Evolutionary conservation across 768 basidiomycete species (phyloP).

Genomic region (Boletus sp.): DNA sequence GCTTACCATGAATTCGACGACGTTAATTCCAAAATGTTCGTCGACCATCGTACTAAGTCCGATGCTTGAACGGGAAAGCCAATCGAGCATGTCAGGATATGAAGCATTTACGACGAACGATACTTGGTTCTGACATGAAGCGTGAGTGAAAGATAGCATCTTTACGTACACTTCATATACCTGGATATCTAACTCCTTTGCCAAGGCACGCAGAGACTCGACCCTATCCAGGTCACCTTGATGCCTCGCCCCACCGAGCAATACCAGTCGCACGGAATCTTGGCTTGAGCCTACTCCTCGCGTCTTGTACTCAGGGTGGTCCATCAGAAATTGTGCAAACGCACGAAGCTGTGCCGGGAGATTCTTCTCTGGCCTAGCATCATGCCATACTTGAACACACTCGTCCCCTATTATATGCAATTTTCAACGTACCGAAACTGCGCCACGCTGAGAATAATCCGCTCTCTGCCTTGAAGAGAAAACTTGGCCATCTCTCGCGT

Average conservation of each 20-base stretch:
- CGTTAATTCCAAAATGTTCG: conserved; percentile 97
- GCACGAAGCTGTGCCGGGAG: conserved; percentile 77
- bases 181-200: conserved; percentile 60
- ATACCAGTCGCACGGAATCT: conserved; percentile 54
- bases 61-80: conserved; percentile 74
- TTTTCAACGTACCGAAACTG: conserved; percentile 74
- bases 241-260: conserved; percentile 88
- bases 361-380: conserved; percentile 88
- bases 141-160: neutral
- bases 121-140: conserved; percentile 53
- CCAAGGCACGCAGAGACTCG: conserved; percentile 53
- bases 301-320: conserved; percentile 55
- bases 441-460: conserved; percentile 79
- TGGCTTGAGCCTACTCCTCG: conserved; percentile 12
- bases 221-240: conserved; percentile 71
- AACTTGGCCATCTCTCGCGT: conserved; percentile 67
- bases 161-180: conserved; percentile 39
- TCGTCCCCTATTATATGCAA: neutral
- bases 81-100: conserved; percentile 64
- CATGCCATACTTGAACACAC: neutral
- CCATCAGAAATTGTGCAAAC: conserved; percentile 55
- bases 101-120: conserved; percentile 83
- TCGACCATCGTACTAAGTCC: conserved; percentile 97
- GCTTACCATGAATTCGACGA: conserved; percentile 95
- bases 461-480: conserved; percentile 51